Percentiles rank a stretch among this genome's conserved stretches.
Evolutionary conservation across 2,329 filamentous ascomycete species (phyloP).

Genomic region (Aspergillus brasiliensis): DNA sequence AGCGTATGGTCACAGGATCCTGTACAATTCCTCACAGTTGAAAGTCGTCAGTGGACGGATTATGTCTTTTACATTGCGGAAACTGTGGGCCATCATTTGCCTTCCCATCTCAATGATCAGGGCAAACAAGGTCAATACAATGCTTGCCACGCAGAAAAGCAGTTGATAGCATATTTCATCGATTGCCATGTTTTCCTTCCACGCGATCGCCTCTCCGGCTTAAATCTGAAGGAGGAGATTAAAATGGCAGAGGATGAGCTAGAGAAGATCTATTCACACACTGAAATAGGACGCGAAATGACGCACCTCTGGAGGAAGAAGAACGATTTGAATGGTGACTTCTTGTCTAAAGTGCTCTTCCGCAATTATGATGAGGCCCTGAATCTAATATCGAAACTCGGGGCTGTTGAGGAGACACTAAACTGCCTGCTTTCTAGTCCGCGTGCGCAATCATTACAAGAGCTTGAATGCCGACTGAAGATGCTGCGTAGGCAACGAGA

Average conservation of each 20-base stretch:
- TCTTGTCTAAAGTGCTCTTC: too few species aligned
- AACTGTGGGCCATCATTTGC: conserved; percentile 2
- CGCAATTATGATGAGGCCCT: too few species aligned
- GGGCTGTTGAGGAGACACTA: not conserved
- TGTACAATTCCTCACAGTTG: not conserved
- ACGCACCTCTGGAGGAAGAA: too few species aligned
- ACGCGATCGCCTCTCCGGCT: not conserved
- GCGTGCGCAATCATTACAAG: too few species aligned
- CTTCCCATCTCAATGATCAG: not conserved
- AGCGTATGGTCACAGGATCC: too few species aligned
- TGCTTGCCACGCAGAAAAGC: conserved; percentile 18
- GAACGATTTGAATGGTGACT: too few species aligned
- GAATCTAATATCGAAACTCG: too few species aligned
- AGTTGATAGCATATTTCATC: conserved; percentile 20
- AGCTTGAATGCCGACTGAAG: too few species aligned
- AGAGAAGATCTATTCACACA: too few species aligned
- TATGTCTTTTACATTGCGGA: conserved; percentile 7
- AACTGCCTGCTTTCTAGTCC: not conserved
- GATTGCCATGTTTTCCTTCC: conserved; percentile 18
- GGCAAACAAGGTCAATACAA: conserved; percentile 4
- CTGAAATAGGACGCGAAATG: too few species aligned
- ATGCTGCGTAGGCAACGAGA: too few species aligned
- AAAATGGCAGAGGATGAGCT: too few species aligned
- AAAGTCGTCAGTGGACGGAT: conserved; percentile 11
- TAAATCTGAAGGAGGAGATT: not conserved